Percentiles rank a stretch among this genome's conserved stretches.
Conservation (phyloP, 106 monocot species). For the Cymbidium sinense region DNA sequence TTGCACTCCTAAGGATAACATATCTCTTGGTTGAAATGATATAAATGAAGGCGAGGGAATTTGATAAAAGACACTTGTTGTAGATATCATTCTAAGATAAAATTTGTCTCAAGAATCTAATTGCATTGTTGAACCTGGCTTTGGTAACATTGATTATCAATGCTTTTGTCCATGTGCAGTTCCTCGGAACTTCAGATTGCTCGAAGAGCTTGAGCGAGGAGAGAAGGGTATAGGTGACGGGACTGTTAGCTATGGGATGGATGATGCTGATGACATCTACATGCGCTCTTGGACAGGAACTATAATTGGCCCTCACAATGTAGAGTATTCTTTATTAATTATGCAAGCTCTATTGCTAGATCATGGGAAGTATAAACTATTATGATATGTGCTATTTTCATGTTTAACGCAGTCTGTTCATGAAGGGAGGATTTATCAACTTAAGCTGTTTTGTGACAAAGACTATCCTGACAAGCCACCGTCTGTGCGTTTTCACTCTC, state of each 20-base stretch:
- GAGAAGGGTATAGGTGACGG: constrained; percentile 31
- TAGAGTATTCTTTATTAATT: constrained; percentile 3
- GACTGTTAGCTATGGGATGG: constrained; percentile 28
- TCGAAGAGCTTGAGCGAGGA: constrained; percentile 32
- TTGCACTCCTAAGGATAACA: no score
- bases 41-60: neutral
- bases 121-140: neutral
- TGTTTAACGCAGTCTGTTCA: constrained; percentile 18
- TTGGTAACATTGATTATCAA: neutral
- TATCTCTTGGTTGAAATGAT: neutral
- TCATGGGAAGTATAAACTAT: neutral
- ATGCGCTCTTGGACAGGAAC: constrained; percentile 31
- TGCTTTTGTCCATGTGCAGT: constrained; percentile 4
- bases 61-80: neutral
- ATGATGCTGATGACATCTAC: constrained; percentile 32
- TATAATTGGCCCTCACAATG: constrained; percentile 29
- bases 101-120: neutral
- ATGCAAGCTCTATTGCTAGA: neutral
- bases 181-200: constrained; percentile 28
- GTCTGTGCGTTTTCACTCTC: constrained; percentile 19
- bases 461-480: constrained; percentile 30
- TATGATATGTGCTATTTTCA: neutral
- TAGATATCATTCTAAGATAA: neutral
- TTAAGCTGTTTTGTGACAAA: constrained; percentile 27
- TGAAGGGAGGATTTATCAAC: constrained; percentile 26